Conservation (phyloP, 2,329 filamentous ascomycete species). For the Talaromyces amestolkiae region DNA sequence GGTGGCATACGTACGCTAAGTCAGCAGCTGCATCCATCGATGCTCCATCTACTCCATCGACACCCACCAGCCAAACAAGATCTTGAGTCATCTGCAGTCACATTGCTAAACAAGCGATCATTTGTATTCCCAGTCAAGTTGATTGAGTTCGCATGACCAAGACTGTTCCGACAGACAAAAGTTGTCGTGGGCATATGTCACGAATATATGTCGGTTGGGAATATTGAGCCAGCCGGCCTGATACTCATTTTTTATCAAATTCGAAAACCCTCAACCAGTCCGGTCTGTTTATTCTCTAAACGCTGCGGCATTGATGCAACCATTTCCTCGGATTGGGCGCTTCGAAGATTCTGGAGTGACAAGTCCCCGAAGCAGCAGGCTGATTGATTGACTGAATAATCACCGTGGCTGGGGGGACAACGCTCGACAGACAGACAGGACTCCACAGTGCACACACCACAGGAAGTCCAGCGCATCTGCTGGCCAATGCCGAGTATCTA, state of each 20-base stretch:
- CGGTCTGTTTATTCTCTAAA: neutral
- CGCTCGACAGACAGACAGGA: constrained; percentile 10
- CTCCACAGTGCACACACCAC: constrained; percentile 13
- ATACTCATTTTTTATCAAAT: neutral
- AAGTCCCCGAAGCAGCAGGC: neutral
- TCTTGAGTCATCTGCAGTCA: neutral
- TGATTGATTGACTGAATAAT: constrained; percentile 9
- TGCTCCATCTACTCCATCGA: neutral
- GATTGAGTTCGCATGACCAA: neutral
- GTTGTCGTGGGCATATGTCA: neutral
- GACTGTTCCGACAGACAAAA: neutral
- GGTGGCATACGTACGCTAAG: constrained; percentile 19
- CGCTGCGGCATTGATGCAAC: neutral
- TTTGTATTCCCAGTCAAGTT: neutral
- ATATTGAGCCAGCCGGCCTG: neutral
- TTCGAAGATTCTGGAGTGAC: neutral
- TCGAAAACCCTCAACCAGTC: neutral
- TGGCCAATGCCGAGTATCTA: constrained; percentile 2
- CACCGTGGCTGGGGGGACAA: constrained; percentile 9
- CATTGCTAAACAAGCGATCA: neutral
- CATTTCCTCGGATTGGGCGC: neutral
- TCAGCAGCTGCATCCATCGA: neutral
- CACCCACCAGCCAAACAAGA: neutral
- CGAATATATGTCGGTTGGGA: too few relatives aligned
- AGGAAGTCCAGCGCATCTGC: constrained; percentile 11